Percentiles rank a stretch among this genome's conserved stretches.
Evolutionary conservation across 306 rosid species (phyloP).

Genomic region (Rubus idaeus): DNA sequence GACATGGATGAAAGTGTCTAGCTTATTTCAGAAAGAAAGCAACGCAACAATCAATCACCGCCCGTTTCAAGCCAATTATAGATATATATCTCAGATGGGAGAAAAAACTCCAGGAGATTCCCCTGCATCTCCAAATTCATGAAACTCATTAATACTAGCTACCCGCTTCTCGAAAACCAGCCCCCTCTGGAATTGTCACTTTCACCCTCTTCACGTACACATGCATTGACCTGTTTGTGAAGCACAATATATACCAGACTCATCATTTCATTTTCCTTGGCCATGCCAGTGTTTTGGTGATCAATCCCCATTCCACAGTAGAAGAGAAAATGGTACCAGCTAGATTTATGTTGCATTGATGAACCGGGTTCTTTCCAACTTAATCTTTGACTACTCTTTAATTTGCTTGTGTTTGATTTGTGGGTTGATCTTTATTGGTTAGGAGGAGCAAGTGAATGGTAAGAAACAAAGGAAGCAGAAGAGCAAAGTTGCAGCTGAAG

Average conservation of each 20-base stretch:
- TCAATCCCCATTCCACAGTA: too few relatives aligned
- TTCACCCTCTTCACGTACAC: conserved; percentile 4
- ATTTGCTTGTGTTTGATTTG: not conserved
- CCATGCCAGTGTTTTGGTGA: too few relatives aligned
- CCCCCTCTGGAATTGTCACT: conserved; percentile 10
- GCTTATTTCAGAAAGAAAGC: conserved; percentile 15
- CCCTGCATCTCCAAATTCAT: conserved; percentile 21
- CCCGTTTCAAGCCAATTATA: not conserved
- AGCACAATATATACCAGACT: not conserved
- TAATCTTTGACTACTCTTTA: not conserved
- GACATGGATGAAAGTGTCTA: not conserved
- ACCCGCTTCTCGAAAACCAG: not conserved
- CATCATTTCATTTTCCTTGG: not conserved
- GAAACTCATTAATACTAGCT: not conserved
- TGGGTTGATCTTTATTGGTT: not conserved
- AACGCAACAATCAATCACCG: conserved; percentile 3
- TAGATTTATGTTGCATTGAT: too few relatives aligned
- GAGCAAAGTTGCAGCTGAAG: not conserved
- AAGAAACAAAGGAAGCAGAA: not conserved
- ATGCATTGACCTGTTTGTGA: not conserved
- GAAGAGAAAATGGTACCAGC: conserved; percentile 1
- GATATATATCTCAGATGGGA: not conserved
- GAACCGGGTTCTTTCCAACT: not conserved
- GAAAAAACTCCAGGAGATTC: conserved; percentile 10
- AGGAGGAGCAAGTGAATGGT: not conserved